Evolutionary conservation across 441 rosid species (phyloP), one percentile per base, ranked within the genome.

Genomic region (Sinapis alba): DNA sequence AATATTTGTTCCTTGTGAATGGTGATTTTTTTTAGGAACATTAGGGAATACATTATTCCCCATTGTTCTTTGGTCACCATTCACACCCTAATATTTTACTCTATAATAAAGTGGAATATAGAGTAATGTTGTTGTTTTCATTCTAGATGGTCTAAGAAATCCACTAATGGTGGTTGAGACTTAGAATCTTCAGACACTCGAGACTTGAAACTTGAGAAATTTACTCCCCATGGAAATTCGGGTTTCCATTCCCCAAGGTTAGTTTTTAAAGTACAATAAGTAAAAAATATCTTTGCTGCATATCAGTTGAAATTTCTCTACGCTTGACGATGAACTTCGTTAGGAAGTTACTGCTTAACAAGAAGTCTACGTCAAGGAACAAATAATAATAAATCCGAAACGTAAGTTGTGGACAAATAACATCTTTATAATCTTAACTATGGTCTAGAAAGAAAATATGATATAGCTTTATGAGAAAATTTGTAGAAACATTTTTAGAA

Each of bases 251-350:
- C 6, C 50, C 18, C 47, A 13, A 41, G 13, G 6, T 41, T 41
- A 13, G 43, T 41, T n/a, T 68, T 56, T 12, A 56, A 50, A 54
- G 56, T 24, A 63, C n/a, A 72, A 34, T 16, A 11, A 62, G 43
- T 26, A 53, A 36, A n/a, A 23, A 5, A 20, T 30, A 1, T 16
- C 9, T 51, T 72, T 10, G 32, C 26, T 27, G 24, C 58, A 54
- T 34, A 27, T 56, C 58, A 56, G n/a, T 38, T 3, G 58, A 73
- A 73, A 56, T 65, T 64, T 65, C 77, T 41, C 65, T 13, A 56
- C 15, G 6, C 13, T 3, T 12, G 7, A 56, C 30, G 15, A 63
- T 23, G 10, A 72, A 62, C 20, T 63, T 63, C 38, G 0, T 38
- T 5, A 24, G 7, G 23, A 64, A 73, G 38, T 73, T 56, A 36